phyloP scores from a whole-genome alignment of 2,329 filamentous ascomycete species.

The Allantophomopsis cytisporea region DNA sequence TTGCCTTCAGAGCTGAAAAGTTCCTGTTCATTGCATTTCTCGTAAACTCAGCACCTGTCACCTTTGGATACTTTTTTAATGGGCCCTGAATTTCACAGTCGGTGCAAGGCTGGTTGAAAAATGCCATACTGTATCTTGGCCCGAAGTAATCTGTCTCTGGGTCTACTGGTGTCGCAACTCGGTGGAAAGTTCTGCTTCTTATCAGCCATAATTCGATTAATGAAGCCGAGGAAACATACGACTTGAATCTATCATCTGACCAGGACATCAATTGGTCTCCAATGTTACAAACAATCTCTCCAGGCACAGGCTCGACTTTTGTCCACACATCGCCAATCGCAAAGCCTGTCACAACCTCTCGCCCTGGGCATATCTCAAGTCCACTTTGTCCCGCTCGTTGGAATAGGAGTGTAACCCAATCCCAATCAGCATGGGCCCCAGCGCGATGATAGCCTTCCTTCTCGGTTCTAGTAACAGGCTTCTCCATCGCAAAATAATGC shows the following conservation, averaged over 20 bases:
- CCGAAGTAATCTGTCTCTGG: slow-evolving; percentile 37
- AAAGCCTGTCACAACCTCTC: slow-evolving; percentile 44
- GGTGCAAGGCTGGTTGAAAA: slow-evolving; percentile 49
- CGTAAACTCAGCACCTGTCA: slow-evolving; percentile 48
- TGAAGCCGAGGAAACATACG: slow-evolving; percentile 6
- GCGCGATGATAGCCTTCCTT: slow-evolving; percentile 39
- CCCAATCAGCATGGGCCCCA: slow-evolving; percentile 52
- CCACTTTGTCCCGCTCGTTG: slow-evolving; percentile 46
- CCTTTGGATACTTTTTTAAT: slow-evolving; percentile 43
- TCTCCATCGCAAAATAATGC: slow-evolving; percentile 33
- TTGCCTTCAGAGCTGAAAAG: slow-evolving; percentile 35
- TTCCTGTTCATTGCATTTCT: slow-evolving; percentile 40
- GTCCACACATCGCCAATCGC: slow-evolving; percentile 48
- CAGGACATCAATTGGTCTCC: slow-evolving; percentile 54
- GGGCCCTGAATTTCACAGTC: slow-evolving; percentile 46
- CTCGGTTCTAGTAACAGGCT: slow-evolving; percentile 10
- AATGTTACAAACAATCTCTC: slow-evolving; percentile 50
- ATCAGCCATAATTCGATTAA: too few species aligned
- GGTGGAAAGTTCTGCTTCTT: slow-evolving; percentile 34
- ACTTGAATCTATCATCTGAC: slow-evolving; percentile 55
- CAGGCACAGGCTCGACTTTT: slow-evolving; percentile 38
- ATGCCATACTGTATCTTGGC: slow-evolving; percentile 50
- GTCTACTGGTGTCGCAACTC: slow-evolving; percentile 46
- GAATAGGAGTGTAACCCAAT: slow-evolving; percentile 47
- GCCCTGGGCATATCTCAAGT: slow-evolving; percentile 50